These are phyloP conservation scores for Ustilago nuda DNA, from an alignment of 1,284 basidiomycete species.

Conservation along the genomic window DNA sequence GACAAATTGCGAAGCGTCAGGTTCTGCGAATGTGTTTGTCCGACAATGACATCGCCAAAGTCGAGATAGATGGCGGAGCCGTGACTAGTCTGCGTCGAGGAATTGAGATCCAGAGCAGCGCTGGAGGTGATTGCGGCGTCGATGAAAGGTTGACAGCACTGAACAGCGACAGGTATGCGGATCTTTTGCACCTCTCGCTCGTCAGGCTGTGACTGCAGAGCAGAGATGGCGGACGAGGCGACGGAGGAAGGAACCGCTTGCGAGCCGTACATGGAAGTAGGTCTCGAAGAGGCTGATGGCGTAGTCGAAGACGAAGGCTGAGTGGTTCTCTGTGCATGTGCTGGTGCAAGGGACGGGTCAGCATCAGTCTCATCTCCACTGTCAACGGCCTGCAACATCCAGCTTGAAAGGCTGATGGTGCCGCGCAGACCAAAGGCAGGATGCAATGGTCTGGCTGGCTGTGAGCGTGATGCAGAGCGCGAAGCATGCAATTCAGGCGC, in stretches of 20 bases:
- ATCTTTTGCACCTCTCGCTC: slow-evolving; percentile 50
- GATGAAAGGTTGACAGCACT: slow-evolving; percentile 49
- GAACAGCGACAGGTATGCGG: slow-evolving; percentile 48
- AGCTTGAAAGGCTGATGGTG: slow-evolving; percentile 41
- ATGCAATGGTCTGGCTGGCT: slow-evolving; percentile 28
- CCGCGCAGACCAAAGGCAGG: slow-evolving; percentile 50
- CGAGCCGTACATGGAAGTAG: slow-evolving; percentile 47
- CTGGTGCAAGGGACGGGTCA: slow-evolving; percentile 3
- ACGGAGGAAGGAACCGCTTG: slow-evolving; percentile 32
- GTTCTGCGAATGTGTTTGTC: slow-evolving; percentile 49
- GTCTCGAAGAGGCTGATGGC: slow-evolving; percentile 48
- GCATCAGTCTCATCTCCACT: slow-evolving; percentile 11
- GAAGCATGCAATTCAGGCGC: slow-evolving; percentile 41
- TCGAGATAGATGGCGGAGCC: slow-evolving; percentile 56
- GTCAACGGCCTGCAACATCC: slow-evolving; percentile 35
- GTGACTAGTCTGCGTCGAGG: slow-evolving; percentile 27
- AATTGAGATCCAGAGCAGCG: slow-evolving; percentile 8
- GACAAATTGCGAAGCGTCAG: slow-evolving; percentile 57
- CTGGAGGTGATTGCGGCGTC: slow-evolving; percentile 35
- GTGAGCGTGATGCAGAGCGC: slow-evolving; percentile 12
- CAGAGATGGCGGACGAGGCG: slow-evolving; percentile 40
- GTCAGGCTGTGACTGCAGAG: slow-evolving; percentile 27
- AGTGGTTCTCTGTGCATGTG: slow-evolving; percentile 20
- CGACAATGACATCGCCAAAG: slow-evolving; percentile 67
- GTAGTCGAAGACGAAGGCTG: slow-evolving; percentile 29